Base-by-base conservation (phyloP, 2,329 filamentous ascomycete species). In the Daldinia sp. region DNA sequence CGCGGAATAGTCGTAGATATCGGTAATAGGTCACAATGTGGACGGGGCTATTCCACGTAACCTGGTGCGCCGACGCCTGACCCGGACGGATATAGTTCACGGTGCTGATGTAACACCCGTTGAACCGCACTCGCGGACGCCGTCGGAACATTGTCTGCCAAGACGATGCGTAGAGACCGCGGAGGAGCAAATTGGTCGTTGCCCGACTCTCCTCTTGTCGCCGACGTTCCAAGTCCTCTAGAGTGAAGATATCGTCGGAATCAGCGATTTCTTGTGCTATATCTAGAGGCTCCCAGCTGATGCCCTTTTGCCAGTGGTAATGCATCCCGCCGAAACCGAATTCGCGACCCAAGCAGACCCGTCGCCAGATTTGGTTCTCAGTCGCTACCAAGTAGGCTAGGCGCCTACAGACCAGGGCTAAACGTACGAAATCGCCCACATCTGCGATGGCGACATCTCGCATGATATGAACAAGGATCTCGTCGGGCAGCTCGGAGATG, bases 11-110 rank as follows among this genome's bases (percentile, higher is more conserved):
- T 54, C 95, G 91, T 3, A 99, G 85, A 78, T 98, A 99, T 60
- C 95, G 92, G 80, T 96, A 99, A 79, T 98, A 99, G 0, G 95
- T 99, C 49, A 99, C 93, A 61, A 98, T 96, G 75, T 96, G 93
- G 32, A 98, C 90, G 7, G 94, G 94, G 21, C 86, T 90, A 71
- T 82, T 81, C 92, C 94, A 97, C 1, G 91, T 90, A 15, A 90
- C 79, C 56, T 88, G 88, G 67, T 88, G 90, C 17, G 86, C 84
- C 2, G 87, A 89, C 9, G 89, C 84, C 61, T 90, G 90, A 29
- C 95, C 95, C 0, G 92, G 82, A 21, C 95, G 91, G 50, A 92
- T 88, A 78, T 99, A 99, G 79, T 98, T 98, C 61, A 97, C 93
- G 0, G 94, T 98, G 76, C 89, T 92, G 77, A 99, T 98, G 80